phyloP scores from a whole-genome alignment of 805 yeast species.

The Gaillardinia entomophila region DNA sequence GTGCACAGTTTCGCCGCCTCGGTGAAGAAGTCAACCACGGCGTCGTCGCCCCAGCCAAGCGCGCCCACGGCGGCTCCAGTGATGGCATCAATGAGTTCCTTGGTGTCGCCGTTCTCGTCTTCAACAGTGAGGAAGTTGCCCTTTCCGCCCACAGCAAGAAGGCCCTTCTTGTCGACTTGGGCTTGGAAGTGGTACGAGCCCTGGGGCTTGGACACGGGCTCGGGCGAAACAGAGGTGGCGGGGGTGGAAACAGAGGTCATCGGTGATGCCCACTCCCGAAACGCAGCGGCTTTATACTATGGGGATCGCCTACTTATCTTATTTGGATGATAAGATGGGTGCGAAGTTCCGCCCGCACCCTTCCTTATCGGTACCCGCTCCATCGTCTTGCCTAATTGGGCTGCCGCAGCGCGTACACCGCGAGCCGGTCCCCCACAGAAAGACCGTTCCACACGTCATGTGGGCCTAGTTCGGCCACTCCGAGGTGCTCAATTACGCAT shows the following conservation, averaged over 20 bases:
- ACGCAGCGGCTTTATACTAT: too few species aligned
- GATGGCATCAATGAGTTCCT: conserved; percentile 17
- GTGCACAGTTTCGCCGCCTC: conserved; percentile 16
- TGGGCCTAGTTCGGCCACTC: conserved; percentile 48
- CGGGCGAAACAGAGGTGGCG: neutral
- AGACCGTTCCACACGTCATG: conserved; percentile 55
- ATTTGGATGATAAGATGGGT: too few species aligned
- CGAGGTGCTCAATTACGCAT: conserved; percentile 72
- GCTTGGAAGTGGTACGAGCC: neutral
- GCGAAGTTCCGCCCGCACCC: too few species aligned
- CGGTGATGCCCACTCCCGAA: too few species aligned
- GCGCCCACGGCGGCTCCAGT: conserved; percentile 32
- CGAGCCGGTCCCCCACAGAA: conserved; percentile 39
- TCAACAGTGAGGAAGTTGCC: conserved; percentile 37
- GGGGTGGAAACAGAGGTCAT: neutral
- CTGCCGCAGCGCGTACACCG: too few species aligned
- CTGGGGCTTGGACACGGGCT: neutral
- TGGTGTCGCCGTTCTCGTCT: conserved; percentile 32
- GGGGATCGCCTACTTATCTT: too few species aligned
- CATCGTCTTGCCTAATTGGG: too few species aligned
- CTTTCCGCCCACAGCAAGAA: conserved; percentile 17
- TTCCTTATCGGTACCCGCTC: too few species aligned
- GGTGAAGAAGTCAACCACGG: conserved; percentile 11
- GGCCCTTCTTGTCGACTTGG: neutral
- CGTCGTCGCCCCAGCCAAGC: conserved; percentile 26